Percentiles rank a stretch among this genome's conserved stretches.
Evolutionary conservation across 1,284 basidiomycete genomes (phyloP).

Genomic region (Paramarasmius palmivorus): DNA sequence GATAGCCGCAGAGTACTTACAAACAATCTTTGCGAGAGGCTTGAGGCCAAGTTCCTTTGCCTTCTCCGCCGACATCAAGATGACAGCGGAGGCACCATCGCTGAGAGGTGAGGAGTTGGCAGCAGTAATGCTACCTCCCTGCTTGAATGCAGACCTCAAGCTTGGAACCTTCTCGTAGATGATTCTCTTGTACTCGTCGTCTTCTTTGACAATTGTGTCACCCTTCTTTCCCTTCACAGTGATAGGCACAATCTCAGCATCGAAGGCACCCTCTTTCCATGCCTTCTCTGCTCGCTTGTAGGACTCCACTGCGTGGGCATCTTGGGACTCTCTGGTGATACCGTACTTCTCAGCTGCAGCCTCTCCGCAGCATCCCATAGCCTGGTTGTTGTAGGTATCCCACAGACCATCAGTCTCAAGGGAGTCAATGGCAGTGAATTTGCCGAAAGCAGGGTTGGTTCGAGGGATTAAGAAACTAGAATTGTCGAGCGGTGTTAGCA

Average conservation of each 20-base stretch:
- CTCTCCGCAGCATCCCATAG: slow-evolving; percentile 97
- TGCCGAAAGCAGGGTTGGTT: slow-evolving; percentile 85
- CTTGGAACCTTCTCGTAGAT: slow-evolving; percentile 91
- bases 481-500: slow-evolving; percentile 9
- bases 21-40: slow-evolving; percentile 89
- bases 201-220: slow-evolving; percentile 86
- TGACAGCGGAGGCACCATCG: slow-evolving; percentile 96
- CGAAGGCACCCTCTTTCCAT: slow-evolving; percentile 86
- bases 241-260: slow-evolving; percentile 91
- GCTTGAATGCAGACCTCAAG: slow-evolving; percentile 87
- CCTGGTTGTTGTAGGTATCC: slow-evolving; percentile 94
- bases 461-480: slow-evolving; percentile 90
- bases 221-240: slow-evolving; percentile 95
- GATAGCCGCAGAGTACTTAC: slow-evolving; percentile 45
- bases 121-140: slow-evolving; percentile 88
- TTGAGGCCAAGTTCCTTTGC: slow-evolving; percentile 86
- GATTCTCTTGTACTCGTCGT: slow-evolving; percentile 97
- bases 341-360: slow-evolving; percentile 80
- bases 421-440: slow-evolving; percentile 86
- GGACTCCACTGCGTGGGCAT: slow-evolving; percentile 91
- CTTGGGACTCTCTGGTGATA: slow-evolving; percentile 86
- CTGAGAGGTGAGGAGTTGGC: slow-evolving; percentile 96
- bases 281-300: slow-evolving; percentile 92
- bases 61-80: slow-evolving; percentile 91
- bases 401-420: slow-evolving; percentile 93